Conservation (phyloP, 139 green algal genomes). For the Chlamydomonas applanata region DNA sequence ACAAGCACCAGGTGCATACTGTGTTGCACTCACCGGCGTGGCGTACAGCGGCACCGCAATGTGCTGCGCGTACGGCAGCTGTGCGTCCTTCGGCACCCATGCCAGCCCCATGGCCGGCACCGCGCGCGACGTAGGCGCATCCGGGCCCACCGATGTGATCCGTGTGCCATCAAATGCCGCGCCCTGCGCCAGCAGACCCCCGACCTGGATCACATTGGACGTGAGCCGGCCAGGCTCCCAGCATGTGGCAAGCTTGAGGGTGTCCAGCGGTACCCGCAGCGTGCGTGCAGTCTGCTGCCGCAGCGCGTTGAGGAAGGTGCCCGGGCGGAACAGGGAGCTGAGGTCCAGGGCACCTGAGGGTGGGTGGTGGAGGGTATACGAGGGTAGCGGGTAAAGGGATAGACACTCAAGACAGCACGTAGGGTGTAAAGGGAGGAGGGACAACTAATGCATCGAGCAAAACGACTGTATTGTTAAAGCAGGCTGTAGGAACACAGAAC, state of each 20-base stretch:
- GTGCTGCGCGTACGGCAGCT: constrained; percentile 25
- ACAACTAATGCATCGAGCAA: too few relatives aligned
- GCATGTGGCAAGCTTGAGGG: constrained; percentile 56
- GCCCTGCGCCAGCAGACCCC: constrained; percentile 34
- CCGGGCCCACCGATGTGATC: constrained; percentile 22
- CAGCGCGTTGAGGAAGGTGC: constrained; percentile 72
- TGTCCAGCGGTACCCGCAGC: constrained; percentile 48
- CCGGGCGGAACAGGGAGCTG: constrained; percentile 58
- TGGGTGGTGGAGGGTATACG: not conserved
- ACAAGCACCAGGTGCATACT: too few relatives aligned
- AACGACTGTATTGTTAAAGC: too few relatives aligned
- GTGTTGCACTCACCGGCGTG: constrained; percentile 22
- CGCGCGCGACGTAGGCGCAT: constrained; percentile 28
- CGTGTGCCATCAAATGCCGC: constrained; percentile 40
- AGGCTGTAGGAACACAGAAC: too few relatives aligned
- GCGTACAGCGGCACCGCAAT: constrained; percentile 51
- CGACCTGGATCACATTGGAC: constrained; percentile 10
- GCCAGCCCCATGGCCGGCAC: constrained; percentile 42
- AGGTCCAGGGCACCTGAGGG: constrained; percentile 41
- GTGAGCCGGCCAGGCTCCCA: constrained; percentile 47
- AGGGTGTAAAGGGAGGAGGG: too few relatives aligned
- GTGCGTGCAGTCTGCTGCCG: constrained; percentile 59
- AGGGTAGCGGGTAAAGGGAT: too few relatives aligned
- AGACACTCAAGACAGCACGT: not conserved
- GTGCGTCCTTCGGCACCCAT: constrained; percentile 50